Evolutionary conservation across 163 green algal species (phyloP), one percentile per base, ranked within the genome.

Genomic region (Trebouxia gelatinosa): DNA sequence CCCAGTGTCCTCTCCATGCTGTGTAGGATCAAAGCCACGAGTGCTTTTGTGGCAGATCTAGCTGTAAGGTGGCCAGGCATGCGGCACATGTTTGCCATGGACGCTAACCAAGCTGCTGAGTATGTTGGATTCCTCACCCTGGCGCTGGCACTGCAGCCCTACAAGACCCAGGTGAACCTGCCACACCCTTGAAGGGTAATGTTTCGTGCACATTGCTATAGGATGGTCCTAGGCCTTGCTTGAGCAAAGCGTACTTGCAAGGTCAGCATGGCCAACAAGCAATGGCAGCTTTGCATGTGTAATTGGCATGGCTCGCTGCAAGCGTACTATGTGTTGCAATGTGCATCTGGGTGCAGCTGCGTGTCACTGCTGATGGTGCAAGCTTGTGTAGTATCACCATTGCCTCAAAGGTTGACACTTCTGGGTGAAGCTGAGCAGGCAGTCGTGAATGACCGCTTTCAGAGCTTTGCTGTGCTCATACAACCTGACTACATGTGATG

Each of bases 41-140:
- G n/a, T n/a, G n/a, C n/a, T n/a, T 76, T 76, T 29, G 9, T 76
- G 17, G 48, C 28, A 46, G 68, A 76, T 28, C 28, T 76, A 43
- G 68, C 68, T n/a, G 68, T 76, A 6, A 29, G 28, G 68, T 76
- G 68, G 68, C 68, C 68, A 54, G 68, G 68, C 5, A 43, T 76
- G 68, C 43, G 40, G 40, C 68, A 76, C 19, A 59, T 38, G 43
- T 29, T 76, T 23, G 46, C 68, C 9, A 17, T 76, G 17, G 68
- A 76, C 40, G 31, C 48, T 6, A 16, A 58, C 40, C 68, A 76
- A 17, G 46, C 68, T 34, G 68, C 43, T 38, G 40, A 43, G 40
- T 28, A 76, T 32, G 29, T 76, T 4, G 28, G 61, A 29, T 37
- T 26, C 28, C 16, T 61, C 28, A 76, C 68, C 40, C 38, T 23